phyloP scores from a whole-genome alignment of 2,329 filamentous ascomycete species.

The Fusarium haematococcum region DNA sequence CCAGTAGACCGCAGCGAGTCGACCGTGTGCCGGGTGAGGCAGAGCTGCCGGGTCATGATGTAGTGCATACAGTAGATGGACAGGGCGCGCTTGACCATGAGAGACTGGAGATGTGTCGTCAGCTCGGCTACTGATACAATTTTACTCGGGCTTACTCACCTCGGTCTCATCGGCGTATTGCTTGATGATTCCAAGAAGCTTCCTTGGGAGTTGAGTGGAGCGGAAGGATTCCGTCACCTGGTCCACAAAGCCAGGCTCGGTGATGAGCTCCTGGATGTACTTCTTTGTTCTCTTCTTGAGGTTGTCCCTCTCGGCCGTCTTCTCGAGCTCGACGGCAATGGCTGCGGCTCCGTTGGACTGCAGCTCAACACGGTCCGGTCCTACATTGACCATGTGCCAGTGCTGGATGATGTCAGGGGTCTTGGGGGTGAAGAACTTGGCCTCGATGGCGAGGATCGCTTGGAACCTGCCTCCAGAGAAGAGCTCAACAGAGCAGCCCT shows the following conservation, averaged over 20 bases:
- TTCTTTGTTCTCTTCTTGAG: conserved; percentile 59
- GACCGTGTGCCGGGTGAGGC: conserved; percentile 60
- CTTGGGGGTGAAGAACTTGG: conserved; percentile 65
- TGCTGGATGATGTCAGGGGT: conserved; percentile 62
- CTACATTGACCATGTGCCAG: conserved; percentile 58
- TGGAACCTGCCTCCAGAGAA: conserved; percentile 60
- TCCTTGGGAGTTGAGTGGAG: conserved; percentile 59
- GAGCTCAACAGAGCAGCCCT: conserved; percentile 59
- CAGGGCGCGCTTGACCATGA: conserved; percentile 65
- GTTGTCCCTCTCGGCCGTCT: conserved; percentile 56
- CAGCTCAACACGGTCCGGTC: conserved; percentile 54
- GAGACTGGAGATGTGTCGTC: conserved; percentile 48
- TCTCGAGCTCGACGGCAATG: conserved; percentile 62
- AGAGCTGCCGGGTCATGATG: conserved; percentile 66
- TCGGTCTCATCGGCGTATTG: conserved; percentile 59
- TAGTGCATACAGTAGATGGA: conserved; percentile 69
- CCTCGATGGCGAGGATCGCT: conserved; percentile 59
- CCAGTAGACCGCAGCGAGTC: conserved; percentile 55
- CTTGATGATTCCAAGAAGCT: conserved; percentile 61
- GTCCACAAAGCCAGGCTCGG: conserved; percentile 61
- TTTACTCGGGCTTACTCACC: conserved; percentile 48
- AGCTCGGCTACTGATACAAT: conserved; percentile 20
- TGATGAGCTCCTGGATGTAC: conserved; percentile 61
- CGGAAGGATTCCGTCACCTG: conserved; percentile 62
- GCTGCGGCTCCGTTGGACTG: conserved; percentile 59